Conservation (phyloP, 371 early-diverging fungal genomes). For the Cokeromyces recurvatus region DNA sequence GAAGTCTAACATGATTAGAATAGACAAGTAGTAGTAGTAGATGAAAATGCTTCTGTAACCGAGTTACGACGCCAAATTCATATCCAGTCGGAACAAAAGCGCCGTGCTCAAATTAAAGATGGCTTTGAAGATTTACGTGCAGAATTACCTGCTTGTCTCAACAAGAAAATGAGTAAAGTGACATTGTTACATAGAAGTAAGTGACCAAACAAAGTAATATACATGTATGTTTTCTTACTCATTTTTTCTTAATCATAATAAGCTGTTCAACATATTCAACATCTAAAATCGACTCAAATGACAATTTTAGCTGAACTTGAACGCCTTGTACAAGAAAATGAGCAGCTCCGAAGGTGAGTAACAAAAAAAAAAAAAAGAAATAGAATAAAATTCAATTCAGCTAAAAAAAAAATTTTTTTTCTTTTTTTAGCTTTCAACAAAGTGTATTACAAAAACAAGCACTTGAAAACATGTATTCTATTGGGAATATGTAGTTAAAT, state of each 20-base stretch:
- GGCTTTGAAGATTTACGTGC: constrained; percentile 44
- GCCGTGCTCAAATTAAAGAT: constrained; percentile 49
- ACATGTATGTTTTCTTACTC: not conserved
- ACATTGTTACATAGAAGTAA: constrained; percentile 37
- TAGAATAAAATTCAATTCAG: not conserved
- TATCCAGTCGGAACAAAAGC: constrained; percentile 50
- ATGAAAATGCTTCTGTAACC: constrained; percentile 7
- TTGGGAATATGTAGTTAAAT: constrained; percentile 15
- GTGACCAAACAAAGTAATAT: constrained; percentile 3
- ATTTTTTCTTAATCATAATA: not conserved
- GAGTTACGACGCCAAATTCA: constrained; percentile 46
- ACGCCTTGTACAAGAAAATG: constrained; percentile 33
- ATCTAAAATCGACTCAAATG: constrained; percentile 29
- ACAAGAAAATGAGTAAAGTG: constrained; percentile 47
- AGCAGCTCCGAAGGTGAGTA: constrained; percentile 33
- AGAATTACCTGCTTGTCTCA: constrained; percentile 38
- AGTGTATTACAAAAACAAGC: constrained; percentile 46
- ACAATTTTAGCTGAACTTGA: constrained; percentile 34
- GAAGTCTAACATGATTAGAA: too few species aligned
- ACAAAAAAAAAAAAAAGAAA: not conserved
- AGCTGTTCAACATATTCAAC: constrained; percentile 39
- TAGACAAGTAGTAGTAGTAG: not conserved
- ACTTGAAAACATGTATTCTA: constrained; percentile 45
- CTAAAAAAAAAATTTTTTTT: not conserved
- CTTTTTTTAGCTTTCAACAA: constrained; percentile 36